Percentiles rank a stretch among this genome's conserved stretches.
phyloP scores from a whole-genome alignment of 2,329 filamentous ascomycete species.

The Aspergillus jensenii region DNA sequence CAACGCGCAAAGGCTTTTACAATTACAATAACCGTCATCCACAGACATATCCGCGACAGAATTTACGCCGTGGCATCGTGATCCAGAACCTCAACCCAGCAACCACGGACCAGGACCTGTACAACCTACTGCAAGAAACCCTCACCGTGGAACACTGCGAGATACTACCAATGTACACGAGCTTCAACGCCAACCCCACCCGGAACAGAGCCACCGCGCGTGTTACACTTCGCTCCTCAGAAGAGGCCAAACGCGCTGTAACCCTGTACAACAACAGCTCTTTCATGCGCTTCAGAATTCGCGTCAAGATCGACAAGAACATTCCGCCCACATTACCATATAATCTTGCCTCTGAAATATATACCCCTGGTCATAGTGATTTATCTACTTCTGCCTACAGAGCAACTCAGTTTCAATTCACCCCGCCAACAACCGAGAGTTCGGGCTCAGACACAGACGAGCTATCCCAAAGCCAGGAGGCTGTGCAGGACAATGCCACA shows the following conservation, averaged over 20 bases:
- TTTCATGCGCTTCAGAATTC: slow-evolving; percentile 35
- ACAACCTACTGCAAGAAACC: slow-evolving; percentile 27
- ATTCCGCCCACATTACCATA: slow-evolving; percentile 10
- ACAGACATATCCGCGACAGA: slow-evolving; percentile 9
- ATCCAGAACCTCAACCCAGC: slow-evolving; percentile 30
- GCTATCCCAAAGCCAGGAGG: background rate
- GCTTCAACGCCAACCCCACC: slow-evolving; percentile 17
- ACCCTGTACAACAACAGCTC: slow-evolving; percentile 32
- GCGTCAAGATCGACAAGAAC: slow-evolving; percentile 33
- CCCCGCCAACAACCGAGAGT: background rate
- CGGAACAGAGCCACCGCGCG: slow-evolving; percentile 27
- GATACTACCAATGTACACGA: slow-evolving; percentile 19
- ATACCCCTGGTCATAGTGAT: background rate
- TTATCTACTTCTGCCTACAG: background rate
- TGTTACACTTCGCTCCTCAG: slow-evolving; percentile 32
- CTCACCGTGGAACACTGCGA: slow-evolving; percentile 35
- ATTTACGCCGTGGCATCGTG: slow-evolving; percentile 22
- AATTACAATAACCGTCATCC: slow-evolving; percentile 12
- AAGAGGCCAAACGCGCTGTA: slow-evolving; percentile 38
- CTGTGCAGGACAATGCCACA: background rate
- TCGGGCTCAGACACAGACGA: slow-evolving; percentile 4
- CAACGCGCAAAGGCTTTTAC: slow-evolving; percentile 9
- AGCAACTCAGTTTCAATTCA: slow-evolving; percentile 1
- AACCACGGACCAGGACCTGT: slow-evolving; percentile 30
- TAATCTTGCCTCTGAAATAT: background rate